These are phyloP conservation scores for Sporodiniella umbellata DNA, from an alignment of 371 early-diverging fungal genomes.

Conservation along the genomic window DNA sequence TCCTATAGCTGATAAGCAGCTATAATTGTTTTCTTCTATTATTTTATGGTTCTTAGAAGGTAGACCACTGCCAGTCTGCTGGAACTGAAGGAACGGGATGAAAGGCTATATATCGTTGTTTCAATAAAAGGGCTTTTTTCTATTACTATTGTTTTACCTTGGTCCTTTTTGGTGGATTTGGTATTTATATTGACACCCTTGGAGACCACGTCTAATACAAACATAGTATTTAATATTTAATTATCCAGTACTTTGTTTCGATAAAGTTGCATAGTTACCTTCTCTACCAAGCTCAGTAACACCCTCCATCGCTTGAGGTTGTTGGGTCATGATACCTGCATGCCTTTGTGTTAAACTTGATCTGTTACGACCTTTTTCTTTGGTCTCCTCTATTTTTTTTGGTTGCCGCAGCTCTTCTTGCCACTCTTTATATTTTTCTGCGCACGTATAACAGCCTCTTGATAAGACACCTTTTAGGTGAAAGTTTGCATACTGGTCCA, in stretches of 20 bases:
- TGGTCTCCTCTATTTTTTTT: background rate
- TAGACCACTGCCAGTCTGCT: slow-evolving; percentile 36
- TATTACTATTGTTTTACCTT: slow-evolving; percentile 6
- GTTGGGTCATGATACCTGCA: slow-evolving; percentile 44
- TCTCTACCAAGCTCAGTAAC: slow-evolving; percentile 47
- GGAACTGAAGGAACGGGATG: slow-evolving; percentile 27
- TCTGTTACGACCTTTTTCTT: slow-evolving; percentile 8
- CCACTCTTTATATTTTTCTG: slow-evolving; percentile 32
- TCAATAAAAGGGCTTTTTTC: background rate
- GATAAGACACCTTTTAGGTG: slow-evolving; percentile 36
- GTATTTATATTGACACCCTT: slow-evolving; percentile 21
- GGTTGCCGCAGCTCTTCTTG: slow-evolving; percentile 19
- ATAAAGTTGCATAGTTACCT: too few relatives aligned
- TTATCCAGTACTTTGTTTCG: too few relatives aligned
- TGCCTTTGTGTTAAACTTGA: slow-evolving; percentile 17
- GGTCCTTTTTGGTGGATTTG: slow-evolving; percentile 14
- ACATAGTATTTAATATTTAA: background rate
- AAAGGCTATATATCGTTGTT: slow-evolving; percentile 8
- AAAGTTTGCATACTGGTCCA: slow-evolving; percentile 40
- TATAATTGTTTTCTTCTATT: background rate
- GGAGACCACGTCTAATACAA: slow-evolving; percentile 18
- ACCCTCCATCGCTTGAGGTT: slow-evolving; percentile 50
- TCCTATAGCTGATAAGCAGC: slow-evolving; percentile 78
- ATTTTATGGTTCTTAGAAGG: slow-evolving; percentile 10
- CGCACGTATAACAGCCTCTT: slow-evolving; percentile 43